These are phyloP conservation scores for Macadamia tetraphylla DNA, from an alignment of 164 flowering plant genomes.

Conservation along the genomic window DNA sequence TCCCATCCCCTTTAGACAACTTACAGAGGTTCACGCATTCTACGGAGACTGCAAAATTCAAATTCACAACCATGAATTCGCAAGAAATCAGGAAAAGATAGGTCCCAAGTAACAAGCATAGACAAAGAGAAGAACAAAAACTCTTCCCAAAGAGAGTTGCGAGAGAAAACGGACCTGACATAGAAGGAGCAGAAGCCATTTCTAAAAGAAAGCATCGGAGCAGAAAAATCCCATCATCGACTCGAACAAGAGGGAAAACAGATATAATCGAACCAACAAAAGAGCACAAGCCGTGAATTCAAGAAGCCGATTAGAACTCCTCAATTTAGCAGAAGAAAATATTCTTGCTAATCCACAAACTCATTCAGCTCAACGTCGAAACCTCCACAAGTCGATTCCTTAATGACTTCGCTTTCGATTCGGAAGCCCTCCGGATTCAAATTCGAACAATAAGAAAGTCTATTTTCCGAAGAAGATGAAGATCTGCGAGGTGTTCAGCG, in stretches of 20 bases:
- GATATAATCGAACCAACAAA: neutral
- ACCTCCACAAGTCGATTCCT: neutral
- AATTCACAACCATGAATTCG: neutral
- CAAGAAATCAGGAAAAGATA: neutral
- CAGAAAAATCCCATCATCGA: conserved; percentile 40
- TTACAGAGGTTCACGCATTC: conserved; percentile 86
- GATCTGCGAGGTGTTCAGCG: too few species aligned
- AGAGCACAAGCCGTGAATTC: neutral
- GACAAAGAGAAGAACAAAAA: neutral
- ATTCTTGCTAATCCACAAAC: neutral
- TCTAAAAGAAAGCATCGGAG: conserved; percentile 22
- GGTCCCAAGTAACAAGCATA: too few species aligned
- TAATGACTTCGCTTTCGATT: neutral
- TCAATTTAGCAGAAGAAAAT: neutral
- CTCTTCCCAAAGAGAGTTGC: neutral
- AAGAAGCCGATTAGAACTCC: neutral
- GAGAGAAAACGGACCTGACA: conserved; percentile 39
- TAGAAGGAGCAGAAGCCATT: conserved; percentile 62
- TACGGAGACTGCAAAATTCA: conserved; percentile 51
- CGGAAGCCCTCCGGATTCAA: neutral
- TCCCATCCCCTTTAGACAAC: conserved; percentile 52
- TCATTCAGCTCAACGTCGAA: neutral
- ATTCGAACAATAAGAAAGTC: neutral
- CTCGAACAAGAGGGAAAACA: conserved; percentile 3
- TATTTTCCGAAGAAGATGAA: neutral